Percentiles rank a stretch among this genome's conserved stretches.
Conservation (phyloP, 2,329 filamentous ascomycete genomes). For the Talaromyces sp. region DNA sequence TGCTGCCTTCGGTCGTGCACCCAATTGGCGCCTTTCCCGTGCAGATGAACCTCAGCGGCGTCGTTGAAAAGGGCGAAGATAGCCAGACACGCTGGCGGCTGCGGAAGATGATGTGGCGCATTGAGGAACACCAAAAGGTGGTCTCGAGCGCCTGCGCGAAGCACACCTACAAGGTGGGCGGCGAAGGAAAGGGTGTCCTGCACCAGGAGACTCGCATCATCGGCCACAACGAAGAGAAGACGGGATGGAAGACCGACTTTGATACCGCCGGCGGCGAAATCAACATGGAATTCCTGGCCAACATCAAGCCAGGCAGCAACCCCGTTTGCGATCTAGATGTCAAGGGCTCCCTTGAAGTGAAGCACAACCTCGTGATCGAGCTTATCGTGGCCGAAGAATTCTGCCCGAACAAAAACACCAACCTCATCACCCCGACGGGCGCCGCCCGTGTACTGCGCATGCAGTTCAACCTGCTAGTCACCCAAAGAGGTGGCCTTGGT, state of each 20-base stretch:
- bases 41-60: constrained; percentile 76
- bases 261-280: constrained; percentile 64
- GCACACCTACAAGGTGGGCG: constrained; percentile 62
- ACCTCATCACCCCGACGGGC: constrained; percentile 76
- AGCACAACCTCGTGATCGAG: constrained; percentile 82
- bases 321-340: constrained; percentile 74
- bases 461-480: constrained; percentile 79
- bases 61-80: constrained; percentile 64
- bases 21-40: constrained; percentile 78
- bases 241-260: constrained; percentile 83
- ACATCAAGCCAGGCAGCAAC: constrained; percentile 55
- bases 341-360: constrained; percentile 67
- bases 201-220: constrained; percentile 73
- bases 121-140: constrained; percentile 80
- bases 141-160: constrained; percentile 73
- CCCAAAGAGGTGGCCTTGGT: constrained; percentile 76
- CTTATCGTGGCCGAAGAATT: constrained; percentile 93
- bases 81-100: constrained; percentile 80
- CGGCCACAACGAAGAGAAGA: constrained; percentile 73
- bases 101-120: constrained; percentile 85
- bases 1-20: constrained; percentile 76
- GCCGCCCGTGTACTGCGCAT: constrained; percentile 86
- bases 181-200: constrained; percentile 62
- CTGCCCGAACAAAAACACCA: constrained; percentile 61
- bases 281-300: constrained; percentile 70